phyloP scores from a whole-genome alignment of 306 rosid genomes.

The Lathyrus oleraceus region DNA sequence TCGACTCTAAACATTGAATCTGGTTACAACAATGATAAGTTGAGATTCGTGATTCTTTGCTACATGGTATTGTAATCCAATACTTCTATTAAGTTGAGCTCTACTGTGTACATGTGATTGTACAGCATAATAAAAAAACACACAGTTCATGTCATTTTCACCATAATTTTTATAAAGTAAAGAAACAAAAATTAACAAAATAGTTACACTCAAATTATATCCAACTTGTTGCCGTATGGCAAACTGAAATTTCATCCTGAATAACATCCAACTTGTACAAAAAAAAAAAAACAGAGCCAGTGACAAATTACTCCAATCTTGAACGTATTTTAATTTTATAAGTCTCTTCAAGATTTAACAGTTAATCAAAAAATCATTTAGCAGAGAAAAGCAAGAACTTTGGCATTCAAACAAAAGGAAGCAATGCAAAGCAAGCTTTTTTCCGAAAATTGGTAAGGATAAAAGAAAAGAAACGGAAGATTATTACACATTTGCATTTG shows the following conservation, averaged over 20 bases:
- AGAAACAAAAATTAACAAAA: too few relatives aligned
- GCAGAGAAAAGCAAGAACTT: not conserved
- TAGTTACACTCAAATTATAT: too few relatives aligned
- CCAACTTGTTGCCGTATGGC: too few relatives aligned
- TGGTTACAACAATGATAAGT: slow-evolving; percentile 5
- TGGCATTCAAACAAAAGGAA: not conserved
- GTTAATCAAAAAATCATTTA: slow-evolving; percentile 3
- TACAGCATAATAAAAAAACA: slow-evolving; percentile 33
- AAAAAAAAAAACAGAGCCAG: too few relatives aligned
- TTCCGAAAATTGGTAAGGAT: not conserved
- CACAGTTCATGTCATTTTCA: too few relatives aligned
- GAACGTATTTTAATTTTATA: not conserved
- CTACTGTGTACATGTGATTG: slow-evolving; percentile 27
- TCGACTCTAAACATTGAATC: slow-evolving; percentile 7
- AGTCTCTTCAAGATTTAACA: slow-evolving; percentile 2
- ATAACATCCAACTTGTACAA: too few relatives aligned
- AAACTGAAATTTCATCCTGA: too few relatives aligned
- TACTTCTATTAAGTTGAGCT: too few relatives aligned
- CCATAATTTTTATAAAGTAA: too few relatives aligned
- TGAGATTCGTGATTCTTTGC: not conserved
- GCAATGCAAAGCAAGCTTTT: not conserved
- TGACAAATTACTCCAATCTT: not conserved
- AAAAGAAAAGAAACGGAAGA: slow-evolving; percentile 4
- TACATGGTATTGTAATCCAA: too few relatives aligned
- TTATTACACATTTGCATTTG: slow-evolving; percentile 29